phyloP scores from a whole-genome alignment of 2,329 filamentous ascomycete genomes.

The Ophiosphaerella herpotricha region DNA sequence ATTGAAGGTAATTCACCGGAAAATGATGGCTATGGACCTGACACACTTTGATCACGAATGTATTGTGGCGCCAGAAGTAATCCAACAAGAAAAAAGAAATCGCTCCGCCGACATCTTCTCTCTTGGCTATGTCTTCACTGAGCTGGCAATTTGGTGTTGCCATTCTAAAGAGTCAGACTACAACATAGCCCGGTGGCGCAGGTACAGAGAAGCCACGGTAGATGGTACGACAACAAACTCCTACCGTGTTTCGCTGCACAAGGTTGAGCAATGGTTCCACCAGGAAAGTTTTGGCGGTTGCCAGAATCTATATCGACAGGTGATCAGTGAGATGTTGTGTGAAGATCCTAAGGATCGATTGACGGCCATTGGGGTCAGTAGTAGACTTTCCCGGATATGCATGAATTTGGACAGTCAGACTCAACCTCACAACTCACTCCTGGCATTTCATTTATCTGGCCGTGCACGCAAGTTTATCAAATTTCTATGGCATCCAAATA shows the following conservation, averaged over 20 bases:
- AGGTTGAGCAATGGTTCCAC: conserved; percentile 2
- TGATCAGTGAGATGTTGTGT: no score
- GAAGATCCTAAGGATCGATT: no score
- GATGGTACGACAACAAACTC: conserved; percentile 7
- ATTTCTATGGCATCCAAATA: no score
- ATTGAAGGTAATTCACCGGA: neutral
- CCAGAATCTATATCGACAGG: no score
- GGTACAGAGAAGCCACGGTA: conserved; percentile 1
- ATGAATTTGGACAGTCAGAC: no score
- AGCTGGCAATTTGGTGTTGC: conserved; percentile 13
- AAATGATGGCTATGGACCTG: neutral
- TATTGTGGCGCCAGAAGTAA: conserved; percentile 25
- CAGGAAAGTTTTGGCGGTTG: no score
- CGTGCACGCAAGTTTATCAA: no score
- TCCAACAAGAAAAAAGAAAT: conserved; percentile 7
- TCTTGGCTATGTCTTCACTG: conserved; percentile 21
- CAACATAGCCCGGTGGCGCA: conserved; percentile 10
- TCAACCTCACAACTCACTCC: no score
- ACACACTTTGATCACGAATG: conserved; percentile 7
- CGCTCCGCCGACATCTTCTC: conserved; percentile 22
- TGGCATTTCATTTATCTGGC: no score
- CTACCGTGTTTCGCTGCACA: conserved; percentile 14
- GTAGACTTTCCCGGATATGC: neutral
- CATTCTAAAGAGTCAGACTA: neutral
- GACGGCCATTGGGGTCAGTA: no score